Evolutionary conservation across 2,329 filamentous ascomycete genomes (phyloP), one percentile per base, ranked within the genome.

Genomic region (Volutella citrinella): DNA sequence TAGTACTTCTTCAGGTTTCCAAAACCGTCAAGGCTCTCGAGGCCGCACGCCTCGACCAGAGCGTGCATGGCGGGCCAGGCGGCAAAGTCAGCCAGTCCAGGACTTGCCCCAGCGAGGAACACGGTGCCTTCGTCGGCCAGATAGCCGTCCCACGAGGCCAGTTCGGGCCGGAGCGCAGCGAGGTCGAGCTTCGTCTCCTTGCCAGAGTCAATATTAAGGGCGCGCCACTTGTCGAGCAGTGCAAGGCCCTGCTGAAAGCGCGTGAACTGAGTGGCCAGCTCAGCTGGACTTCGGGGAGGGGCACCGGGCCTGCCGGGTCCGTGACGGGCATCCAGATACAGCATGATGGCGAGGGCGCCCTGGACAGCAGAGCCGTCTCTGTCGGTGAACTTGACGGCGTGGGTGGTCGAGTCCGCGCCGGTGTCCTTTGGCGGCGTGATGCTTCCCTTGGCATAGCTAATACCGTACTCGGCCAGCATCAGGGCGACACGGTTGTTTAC

Each of bases 271-370:
- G 44, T 52, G 2, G 64, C 69, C 5, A 68, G 49, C 13, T 63
- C 55, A 6, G 47, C 16, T 6, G 51, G 45, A 2, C 52, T 30
- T 10, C 44, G 35, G 4, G 55, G 46, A 7, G 41, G 34, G 31
- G 55, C 46, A 4, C 42, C 50, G 23, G 47, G 32, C 32, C 54
- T 57, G n/a, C 48, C 44, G 1, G 43, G 38, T 3, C 67, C 66
- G 40, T 79, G 69, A 10, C 68, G 59, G 3, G 72, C 65, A 39
- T 85, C 75, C 2, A 86, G 63, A 39, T 87, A 82, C 9, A 76
- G 53, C 65, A 82, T 65, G 38, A 80, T 73, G 20, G 68, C 69
- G 3, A 70, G 32, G 24, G 74, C 66, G 6, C 77, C 76, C 7
- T 70, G 56, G 1, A 76, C 63, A 0, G 56, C 59, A 3, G 75